phyloP scores from a whole-genome alignment of 768 basidiomycete species.

The Naganishia onofrii region DNA sequence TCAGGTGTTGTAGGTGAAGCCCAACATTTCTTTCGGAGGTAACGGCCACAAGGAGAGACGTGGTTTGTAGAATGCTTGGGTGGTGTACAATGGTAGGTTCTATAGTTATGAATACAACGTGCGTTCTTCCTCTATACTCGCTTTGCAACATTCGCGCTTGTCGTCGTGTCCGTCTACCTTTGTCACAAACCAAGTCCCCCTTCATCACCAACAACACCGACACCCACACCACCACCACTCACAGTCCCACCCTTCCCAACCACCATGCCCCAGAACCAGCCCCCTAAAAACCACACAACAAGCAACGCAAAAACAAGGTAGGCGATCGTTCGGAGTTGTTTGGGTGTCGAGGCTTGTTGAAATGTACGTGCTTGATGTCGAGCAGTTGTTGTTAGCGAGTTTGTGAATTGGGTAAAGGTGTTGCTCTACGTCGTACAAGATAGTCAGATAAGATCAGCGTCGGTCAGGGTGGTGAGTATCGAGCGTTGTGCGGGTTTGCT shows the following conservation, averaged over 20 bases:
- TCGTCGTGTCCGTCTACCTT: too few species aligned
- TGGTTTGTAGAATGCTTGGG: too few species aligned
- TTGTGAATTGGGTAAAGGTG: conserved; percentile 48
- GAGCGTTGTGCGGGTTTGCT: too few species aligned
- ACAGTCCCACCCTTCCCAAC: background rate
- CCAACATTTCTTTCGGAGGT: too few species aligned
- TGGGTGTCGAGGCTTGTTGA: conserved; percentile 41
- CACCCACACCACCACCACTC: background rate
- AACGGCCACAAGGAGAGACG: too few species aligned
- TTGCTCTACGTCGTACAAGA: conserved; percentile 38
- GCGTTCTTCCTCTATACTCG: too few species aligned
- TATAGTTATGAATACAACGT: too few species aligned
- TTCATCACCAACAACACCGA: conserved; percentile 18
- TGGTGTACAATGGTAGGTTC: too few species aligned
- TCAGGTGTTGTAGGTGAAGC: too few species aligned
- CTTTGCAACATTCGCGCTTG: too few species aligned
- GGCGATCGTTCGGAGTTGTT: conserved; percentile 48
- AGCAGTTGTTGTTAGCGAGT: conserved; percentile 49
- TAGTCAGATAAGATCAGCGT: background rate
- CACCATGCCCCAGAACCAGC: conserved; percentile 20
- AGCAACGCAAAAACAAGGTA: conserved; percentile 47
- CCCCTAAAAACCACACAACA: conserved; percentile 41
- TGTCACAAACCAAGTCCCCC: conserved; percentile 1
- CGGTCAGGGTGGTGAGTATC: background rate
- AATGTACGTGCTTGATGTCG: conserved; percentile 50